Evolutionary conservation across 208 protist species (phyloP).

Genomic region (Trypanosoma scelopori): DNA sequence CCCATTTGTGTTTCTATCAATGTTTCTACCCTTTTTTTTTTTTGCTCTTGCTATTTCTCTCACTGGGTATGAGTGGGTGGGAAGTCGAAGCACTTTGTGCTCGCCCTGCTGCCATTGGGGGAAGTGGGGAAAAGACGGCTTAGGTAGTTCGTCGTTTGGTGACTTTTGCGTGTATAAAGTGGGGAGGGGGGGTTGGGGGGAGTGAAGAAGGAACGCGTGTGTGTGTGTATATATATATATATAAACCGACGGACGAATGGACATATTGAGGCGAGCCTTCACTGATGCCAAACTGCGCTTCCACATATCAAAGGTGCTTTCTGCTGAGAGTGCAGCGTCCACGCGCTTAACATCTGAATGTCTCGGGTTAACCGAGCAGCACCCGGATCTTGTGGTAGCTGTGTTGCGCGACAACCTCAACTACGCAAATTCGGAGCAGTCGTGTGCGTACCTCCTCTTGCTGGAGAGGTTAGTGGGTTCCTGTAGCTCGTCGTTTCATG

Average conservation of each 20-base stretch:
- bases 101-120: no score
- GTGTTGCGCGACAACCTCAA: slow-evolving; percentile 41
- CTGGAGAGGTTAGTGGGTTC: slow-evolving; percentile 75
- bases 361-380: slow-evolving; percentile 49
- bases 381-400: slow-evolving; percentile 55
- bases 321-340: not conserved
- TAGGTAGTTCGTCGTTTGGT: no score
- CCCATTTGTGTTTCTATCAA: no score
- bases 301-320: slow-evolving; percentile 38
- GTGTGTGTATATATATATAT: not conserved
- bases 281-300: slow-evolving; percentile 58
- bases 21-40: no score
- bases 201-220: no score
- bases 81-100: no score
- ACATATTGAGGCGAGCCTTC: slow-evolving; percentile 54
- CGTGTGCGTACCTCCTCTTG: slow-evolving; percentile 55
- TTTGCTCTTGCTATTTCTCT: no score
- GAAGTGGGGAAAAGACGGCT: no score
- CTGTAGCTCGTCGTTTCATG: slow-evolving; percentile 79
- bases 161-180: no score
- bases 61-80: no score
- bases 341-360: slow-evolving; percentile 34
- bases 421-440: slow-evolving; percentile 28
- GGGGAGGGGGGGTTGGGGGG: no score
- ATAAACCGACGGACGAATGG: slow-evolving; percentile 36